Conservation (phyloP, 768 basidiomycete species). For the Phlegmacium glaucopus region DNA sequence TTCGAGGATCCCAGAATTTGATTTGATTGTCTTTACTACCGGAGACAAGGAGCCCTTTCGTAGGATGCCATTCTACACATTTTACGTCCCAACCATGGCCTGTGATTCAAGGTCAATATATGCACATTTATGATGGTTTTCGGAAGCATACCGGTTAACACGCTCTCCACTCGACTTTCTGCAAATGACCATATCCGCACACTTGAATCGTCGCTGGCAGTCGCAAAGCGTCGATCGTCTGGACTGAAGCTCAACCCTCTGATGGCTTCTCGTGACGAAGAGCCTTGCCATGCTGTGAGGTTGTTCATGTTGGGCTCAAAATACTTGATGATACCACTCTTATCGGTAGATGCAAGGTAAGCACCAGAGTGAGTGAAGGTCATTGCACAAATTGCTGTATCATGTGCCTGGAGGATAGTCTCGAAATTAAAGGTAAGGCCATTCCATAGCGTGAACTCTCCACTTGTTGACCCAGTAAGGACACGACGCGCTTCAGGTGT, state of each 20-base stretch:
- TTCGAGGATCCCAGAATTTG: constrained; percentile 99
- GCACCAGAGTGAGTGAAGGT: constrained; percentile 91
- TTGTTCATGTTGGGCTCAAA: constrained; percentile 99
- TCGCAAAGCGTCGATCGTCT: constrained; percentile 88
- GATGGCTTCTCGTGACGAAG: constrained; percentile 83
- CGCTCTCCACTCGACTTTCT: constrained; percentile 84
- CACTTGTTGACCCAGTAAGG: constrained; percentile 92
- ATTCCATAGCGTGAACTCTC: constrained; percentile 99
- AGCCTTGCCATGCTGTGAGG: constrained; percentile 88
- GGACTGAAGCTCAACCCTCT: constrained; percentile 91
- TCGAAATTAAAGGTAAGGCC: constrained; percentile 99
- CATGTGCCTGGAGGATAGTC: constrained; percentile 98
- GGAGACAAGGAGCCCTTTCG: constrained; percentile 90
- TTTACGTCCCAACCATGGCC: constrained; percentile 99
- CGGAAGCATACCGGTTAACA: constrained; percentile 65
- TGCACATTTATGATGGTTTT: background rate
- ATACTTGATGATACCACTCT: constrained; percentile 94
- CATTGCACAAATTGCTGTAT: constrained; percentile 88
- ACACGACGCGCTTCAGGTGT: constrained; percentile 94
- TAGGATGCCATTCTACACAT: constrained; percentile 98
- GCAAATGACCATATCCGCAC: constrained; percentile 96
- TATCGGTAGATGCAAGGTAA: constrained; percentile 91
- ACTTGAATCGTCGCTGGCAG: constrained; percentile 93
- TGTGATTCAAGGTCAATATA: constrained; percentile 21
- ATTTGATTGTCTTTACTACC: constrained; percentile 98